Conservation (phyloP, 768 basidiomycete genomes). For the Cyclocybe cylindracea region DNA sequence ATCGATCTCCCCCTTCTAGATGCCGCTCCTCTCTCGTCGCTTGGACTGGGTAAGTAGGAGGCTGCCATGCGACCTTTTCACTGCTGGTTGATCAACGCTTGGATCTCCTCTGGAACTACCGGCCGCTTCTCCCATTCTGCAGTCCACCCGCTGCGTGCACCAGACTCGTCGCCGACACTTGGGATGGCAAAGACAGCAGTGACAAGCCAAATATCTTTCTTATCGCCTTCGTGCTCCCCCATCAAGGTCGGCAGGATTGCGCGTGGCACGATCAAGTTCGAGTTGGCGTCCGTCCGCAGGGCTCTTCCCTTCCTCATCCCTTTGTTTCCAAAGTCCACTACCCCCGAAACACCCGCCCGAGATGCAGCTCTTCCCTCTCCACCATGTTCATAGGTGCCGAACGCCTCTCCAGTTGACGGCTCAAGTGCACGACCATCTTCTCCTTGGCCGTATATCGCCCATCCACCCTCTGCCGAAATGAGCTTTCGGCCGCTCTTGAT, state of each 20-base stretch:
- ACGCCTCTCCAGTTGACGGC: conserved; percentile 39
- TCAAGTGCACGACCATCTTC: conserved; percentile 60
- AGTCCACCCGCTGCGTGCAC: conserved; percentile 45
- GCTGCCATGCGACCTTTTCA: background rate
- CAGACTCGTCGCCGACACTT: conserved; percentile 33
- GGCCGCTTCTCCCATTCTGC: conserved; percentile 51
- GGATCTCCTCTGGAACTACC: conserved; percentile 38
- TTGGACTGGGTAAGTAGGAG: no score
- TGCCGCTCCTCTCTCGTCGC: no score
- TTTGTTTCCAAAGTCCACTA: conserved; percentile 45
- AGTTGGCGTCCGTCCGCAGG: conserved; percentile 71
- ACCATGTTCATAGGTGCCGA: conserved; percentile 51
- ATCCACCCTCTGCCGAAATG: conserved; percentile 67
- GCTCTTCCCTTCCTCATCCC: conserved; percentile 35
- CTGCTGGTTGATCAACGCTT: background rate
- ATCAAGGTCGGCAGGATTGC: conserved; percentile 69
- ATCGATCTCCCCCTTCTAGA: no score
- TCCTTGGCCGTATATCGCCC: conserved; percentile 70
- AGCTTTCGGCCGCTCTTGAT: conserved; percentile 53
- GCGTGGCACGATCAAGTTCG: conserved; percentile 66
- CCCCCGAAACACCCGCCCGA: conserved; percentile 61
- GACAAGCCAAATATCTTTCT: conserved; percentile 55
- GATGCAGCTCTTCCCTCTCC: conserved; percentile 55
- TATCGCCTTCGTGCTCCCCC: conserved; percentile 42
- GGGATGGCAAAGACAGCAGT: conserved; percentile 70